phyloP scores from a whole-genome alignment of 2,329 filamentous ascomycete species.

The Sclerotinia sclerotiorum region DNA sequence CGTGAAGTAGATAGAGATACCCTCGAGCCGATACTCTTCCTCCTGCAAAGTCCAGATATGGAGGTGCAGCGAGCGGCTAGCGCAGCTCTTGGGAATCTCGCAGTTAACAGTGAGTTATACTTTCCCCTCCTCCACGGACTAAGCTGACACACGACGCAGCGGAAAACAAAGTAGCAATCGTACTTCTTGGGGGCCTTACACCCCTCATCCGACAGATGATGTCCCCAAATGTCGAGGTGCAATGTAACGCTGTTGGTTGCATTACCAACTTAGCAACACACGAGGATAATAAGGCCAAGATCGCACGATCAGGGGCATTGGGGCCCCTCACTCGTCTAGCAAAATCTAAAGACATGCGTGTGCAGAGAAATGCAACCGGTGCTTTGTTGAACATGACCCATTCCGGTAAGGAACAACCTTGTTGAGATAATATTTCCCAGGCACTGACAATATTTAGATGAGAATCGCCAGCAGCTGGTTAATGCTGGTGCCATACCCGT shows the following conservation, averaged over 20 bases:
- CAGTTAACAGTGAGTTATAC: constrained; percentile 80
- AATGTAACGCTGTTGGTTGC: constrained; percentile 98
- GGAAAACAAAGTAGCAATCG: constrained; percentile 97
- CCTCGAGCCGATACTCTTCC: constrained; percentile 90
- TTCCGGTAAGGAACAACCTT: constrained; percentile 64
- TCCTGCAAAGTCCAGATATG: constrained; percentile 92
- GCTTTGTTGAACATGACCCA: constrained; percentile 99
- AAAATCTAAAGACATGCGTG: constrained; percentile 97
- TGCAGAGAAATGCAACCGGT: constrained; percentile 95
- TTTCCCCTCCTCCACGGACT: constrained; percentile 2
- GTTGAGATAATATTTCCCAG: not conserved
- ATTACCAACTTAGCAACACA: constrained; percentile 98
- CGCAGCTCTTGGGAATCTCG: constrained; percentile 90
- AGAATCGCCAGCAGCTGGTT: constrained; percentile 96
- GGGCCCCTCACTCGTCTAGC: constrained; percentile 87
- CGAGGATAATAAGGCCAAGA: constrained; percentile 99
- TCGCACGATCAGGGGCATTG: constrained; percentile 89
- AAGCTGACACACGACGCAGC: constrained; percentile 59
- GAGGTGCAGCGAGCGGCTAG: constrained; percentile 97
- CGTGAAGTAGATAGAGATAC: constrained; percentile 93
- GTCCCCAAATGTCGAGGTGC: constrained; percentile 95
- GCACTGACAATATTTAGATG: constrained; percentile 58
- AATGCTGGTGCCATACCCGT: constrained; percentile 98
- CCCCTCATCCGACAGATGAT: constrained; percentile 98
- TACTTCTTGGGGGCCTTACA: constrained; percentile 83